Evolutionary conservation across 257 asterid species (phyloP).

Genomic region (Misopates orontium): DNA sequence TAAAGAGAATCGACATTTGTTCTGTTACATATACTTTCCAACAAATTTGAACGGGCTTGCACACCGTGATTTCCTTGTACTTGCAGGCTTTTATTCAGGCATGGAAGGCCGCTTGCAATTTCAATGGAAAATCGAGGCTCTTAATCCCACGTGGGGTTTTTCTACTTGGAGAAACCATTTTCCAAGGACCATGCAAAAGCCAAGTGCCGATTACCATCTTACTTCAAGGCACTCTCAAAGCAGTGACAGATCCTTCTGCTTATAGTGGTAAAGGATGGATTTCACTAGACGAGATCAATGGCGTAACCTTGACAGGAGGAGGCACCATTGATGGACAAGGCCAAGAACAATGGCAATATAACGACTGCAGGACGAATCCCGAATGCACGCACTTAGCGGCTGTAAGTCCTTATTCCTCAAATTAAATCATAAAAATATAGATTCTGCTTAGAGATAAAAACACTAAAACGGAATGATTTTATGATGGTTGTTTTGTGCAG

Average conservation of each 20-base stretch:
- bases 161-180: slow-evolving; percentile 36
- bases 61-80: neutral
- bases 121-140: slow-evolving; percentile 37
- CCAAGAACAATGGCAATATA: slow-evolving; percentile 46
- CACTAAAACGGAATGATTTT: neutral
- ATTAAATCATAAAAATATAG: neutral
- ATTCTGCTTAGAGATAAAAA: too few relatives aligned
- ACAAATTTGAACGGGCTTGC: too few relatives aligned
- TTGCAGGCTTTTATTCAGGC: slow-evolving; percentile 55
- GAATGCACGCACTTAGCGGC: slow-evolving; percentile 51
- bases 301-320: slow-evolving; percentile 52
- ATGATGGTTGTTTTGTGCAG: slow-evolving; percentile 26
- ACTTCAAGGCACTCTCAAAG: slow-evolving; percentile 51
- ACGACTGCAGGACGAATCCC: slow-evolving; percentile 51
- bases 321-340: slow-evolving; percentile 64
- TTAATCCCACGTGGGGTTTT: slow-evolving; percentile 53
- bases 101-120: slow-evolving; percentile 62
- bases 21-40: too few relatives aligned
- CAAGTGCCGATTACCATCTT: slow-evolving; percentile 35
- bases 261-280: slow-evolving; percentile 57
- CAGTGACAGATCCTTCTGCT: slow-evolving; percentile 45
- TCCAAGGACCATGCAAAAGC: slow-evolving; percentile 66
- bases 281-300: slow-evolving; percentile 37
- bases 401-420: slow-evolving; percentile 30
- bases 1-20: too few relatives aligned